Evolutionary conservation across 371 early-diverging fungal species (phyloP), one percentile per base, ranked within the genome.

Genomic region (Mortierella sp.): DNA sequence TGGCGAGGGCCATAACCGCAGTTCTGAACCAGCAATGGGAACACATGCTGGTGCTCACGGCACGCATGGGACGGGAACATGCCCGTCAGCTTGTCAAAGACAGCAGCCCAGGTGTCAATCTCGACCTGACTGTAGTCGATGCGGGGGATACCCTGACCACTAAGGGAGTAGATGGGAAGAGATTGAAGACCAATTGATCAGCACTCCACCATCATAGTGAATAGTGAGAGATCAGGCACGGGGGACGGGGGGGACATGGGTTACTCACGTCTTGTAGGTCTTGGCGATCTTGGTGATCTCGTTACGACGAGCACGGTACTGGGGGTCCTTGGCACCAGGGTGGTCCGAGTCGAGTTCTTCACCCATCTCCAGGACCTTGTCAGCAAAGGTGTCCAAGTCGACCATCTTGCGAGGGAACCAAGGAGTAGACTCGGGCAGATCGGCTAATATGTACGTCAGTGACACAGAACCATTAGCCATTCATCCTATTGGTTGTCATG

Each of bases 361-460:
- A 14, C 97, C 97, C 88, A 94, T 96, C 63, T 92, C 93, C 61
- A 96, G 81, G 12, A 96, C 96, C 71, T 94, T 94, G 47, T 95
- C 94, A 2, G 95, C 94, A 85, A 96, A 97, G 6, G 91, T 85
- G 73, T 98, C 98, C 63, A 98, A 84, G 79, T 98, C 98, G 34
- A 90, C 71, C 81, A 94, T 86, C 77, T 94, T 95, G 69, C 97
- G 91, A 44, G 98, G 98, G 84, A 97, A 98, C 97, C 97, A 97
- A 25, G 96, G 96, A 41, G 84, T 85, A 17, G 72, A 74, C 21
- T 79, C 80, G 34, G 71, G 58, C 45, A 71, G 47, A 17, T 62
- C 60, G 24, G 21, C 72, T 71, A 53, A 21, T 14, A 44, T 5
- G 21, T 10, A 22, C 22, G 13, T 5, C 4, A 47, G 22, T 4